phyloP scores from a whole-genome alignment of 768 basidiomycete genomes.

The Russula foetens region DNA sequence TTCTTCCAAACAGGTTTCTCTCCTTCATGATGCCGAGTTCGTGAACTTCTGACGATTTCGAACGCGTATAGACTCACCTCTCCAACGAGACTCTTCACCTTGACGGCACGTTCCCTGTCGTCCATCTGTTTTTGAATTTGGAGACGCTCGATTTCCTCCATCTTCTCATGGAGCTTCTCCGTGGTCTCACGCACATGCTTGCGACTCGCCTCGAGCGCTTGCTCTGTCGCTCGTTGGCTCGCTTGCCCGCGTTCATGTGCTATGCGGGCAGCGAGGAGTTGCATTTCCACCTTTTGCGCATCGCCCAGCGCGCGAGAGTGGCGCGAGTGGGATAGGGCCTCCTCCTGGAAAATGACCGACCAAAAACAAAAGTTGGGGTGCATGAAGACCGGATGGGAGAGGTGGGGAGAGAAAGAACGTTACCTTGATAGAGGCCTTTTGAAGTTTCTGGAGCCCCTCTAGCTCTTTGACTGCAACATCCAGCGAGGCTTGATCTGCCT shows the following conservation, averaged over 20 bases:
- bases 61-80: slow-evolving; percentile 1
- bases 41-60: not conserved
- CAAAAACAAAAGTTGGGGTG: not conserved
- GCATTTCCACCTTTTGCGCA: slow-evolving; percentile 57
- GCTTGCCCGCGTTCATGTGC: slow-evolving; percentile 22
- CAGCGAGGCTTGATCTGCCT: slow-evolving; percentile 57
- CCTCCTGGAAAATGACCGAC: slow-evolving; percentile 32
- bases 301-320: slow-evolving; percentile 45
- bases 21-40: not conserved
- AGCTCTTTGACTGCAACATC: slow-evolving; percentile 56
- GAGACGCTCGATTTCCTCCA: slow-evolving; percentile 60
- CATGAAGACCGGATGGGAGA: not conserved
- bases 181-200: slow-evolving; percentile 51
- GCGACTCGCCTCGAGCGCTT: slow-evolving; percentile 42
- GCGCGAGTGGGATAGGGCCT: slow-evolving; percentile 45
- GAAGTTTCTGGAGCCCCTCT: slow-evolving; percentile 58
- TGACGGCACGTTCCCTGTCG: slow-evolving; percentile 30
- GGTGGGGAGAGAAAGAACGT: not conserved
- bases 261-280: slow-evolving; percentile 48
- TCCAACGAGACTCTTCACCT: slow-evolving; percentile 10
- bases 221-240: slow-evolving; percentile 35
- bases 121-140: slow-evolving; percentile 59
- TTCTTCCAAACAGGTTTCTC: not conserved
- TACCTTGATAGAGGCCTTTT: slow-evolving; percentile 56
- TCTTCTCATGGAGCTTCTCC: slow-evolving; percentile 57